phyloP scores from a whole-genome alignment of 148 eudicot genomes.

The Dysphania ambrosioides region DNA sequence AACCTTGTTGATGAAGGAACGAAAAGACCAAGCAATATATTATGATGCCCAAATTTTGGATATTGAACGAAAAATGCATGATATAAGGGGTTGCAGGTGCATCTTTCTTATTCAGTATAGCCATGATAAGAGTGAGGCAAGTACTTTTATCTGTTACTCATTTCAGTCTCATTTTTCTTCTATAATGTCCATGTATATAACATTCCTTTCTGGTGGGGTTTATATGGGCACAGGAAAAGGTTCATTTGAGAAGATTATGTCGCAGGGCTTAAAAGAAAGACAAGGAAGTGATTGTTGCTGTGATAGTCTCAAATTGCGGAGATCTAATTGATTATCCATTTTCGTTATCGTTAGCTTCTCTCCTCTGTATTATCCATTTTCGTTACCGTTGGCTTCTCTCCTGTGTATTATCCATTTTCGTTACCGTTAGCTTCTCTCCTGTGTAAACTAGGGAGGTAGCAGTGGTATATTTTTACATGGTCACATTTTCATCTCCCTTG shows the following conservation, averaged over 20 bases:
- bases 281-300: no score
- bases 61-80: slow-evolving; percentile 73
- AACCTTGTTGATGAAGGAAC: slow-evolving; percentile 51
- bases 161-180: background rate
- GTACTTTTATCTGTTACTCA: background rate
- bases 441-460: background rate
- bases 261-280: no score
- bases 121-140: slow-evolving; percentile 70
- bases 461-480: slow-evolving; percentile 4
- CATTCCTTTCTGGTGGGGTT: background rate
- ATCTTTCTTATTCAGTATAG: slow-evolving; percentile 68
- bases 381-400: no score
- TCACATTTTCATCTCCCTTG: background rate
- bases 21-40: slow-evolving; percentile 61
- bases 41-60: slow-evolving; percentile 65
- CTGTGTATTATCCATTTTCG: no score
- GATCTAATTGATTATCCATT: no score
- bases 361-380: no score
- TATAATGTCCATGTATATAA: no score
- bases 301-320: no score
- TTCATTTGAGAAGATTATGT: no score
- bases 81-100: slow-evolving; percentile 95
- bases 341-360: no score
- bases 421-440: no score
- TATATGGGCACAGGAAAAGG: slow-evolving; percentile 48